Percentiles rank a stretch among this genome's conserved stretches.
Evolutionary conservation across 2,329 filamentous ascomycete species (phyloP).

Genomic region (Mollisia scopiformis): DNA sequence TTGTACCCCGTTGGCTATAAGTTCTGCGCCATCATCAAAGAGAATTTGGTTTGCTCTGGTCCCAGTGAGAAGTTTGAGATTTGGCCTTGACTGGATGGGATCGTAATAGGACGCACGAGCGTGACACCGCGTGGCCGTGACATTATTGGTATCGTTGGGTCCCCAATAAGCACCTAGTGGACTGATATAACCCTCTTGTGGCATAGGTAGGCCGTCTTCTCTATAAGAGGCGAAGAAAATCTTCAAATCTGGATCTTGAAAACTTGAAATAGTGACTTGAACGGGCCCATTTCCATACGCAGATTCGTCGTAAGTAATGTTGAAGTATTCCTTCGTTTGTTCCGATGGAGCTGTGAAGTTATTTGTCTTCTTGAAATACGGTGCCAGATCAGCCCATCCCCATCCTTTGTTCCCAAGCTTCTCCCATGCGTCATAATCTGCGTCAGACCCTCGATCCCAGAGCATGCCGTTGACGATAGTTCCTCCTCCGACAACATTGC

Average conservation of each 20-base stretch:
- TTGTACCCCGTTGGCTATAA: slow-evolving; percentile 24
- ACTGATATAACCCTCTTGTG: slow-evolving; percentile 41
- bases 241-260: slow-evolving; percentile 44
- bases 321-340: slow-evolving; percentile 10
- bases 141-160: slow-evolving; percentile 41
- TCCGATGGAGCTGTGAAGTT: neutral
- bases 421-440: slow-evolving; percentile 44
- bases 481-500: too few species aligned
- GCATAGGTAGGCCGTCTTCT: slow-evolving; percentile 42
- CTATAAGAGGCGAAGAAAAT: slow-evolving; percentile 6
- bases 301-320: slow-evolving; percentile 33
- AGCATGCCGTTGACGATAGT: neutral
- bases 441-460: too few species aligned
- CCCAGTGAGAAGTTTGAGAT: slow-evolving; percentile 9
- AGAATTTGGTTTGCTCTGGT: neutral
- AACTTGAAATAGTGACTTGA: slow-evolving; percentile 42
- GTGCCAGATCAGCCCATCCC: slow-evolving; percentile 51
- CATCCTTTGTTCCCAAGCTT: slow-evolving; percentile 50
- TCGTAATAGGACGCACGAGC: slow-evolving; percentile 42
- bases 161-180: slow-evolving; percentile 21
- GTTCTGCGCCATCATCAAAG: slow-evolving; percentile 5
- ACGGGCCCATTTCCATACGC: slow-evolving; percentile 42
- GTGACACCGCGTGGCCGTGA: slow-evolving; percentile 40
- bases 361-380: slow-evolving; percentile 48
- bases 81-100: slow-evolving; percentile 39